Conservation (phyloP, 2,329 filamentous ascomycete genomes). For the Diaporthe eres region DNA sequence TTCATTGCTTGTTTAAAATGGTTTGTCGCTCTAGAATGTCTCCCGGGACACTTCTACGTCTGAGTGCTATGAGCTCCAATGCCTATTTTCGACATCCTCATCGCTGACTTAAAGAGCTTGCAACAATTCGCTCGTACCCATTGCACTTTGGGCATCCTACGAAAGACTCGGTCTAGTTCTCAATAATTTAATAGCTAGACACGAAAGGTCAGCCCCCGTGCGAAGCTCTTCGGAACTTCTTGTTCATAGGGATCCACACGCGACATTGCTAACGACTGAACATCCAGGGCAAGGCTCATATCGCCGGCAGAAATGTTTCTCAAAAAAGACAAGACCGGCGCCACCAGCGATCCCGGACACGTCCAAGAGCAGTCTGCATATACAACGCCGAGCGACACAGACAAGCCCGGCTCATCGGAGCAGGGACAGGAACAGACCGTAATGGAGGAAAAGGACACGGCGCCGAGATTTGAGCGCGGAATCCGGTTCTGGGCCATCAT, state of each 20-base stretch:
- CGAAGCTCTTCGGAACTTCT: neutral
- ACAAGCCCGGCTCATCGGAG: neutral
- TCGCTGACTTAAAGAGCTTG: neutral
- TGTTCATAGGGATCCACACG: neutral
- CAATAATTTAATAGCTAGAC: neutral
- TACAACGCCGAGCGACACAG: neutral
- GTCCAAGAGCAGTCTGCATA: neutral
- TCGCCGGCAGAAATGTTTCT: neutral
- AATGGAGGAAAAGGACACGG: neutral
- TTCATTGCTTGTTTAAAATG: neutral
- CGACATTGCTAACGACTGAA: neutral
- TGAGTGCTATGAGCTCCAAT: neutral
- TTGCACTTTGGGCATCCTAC: neutral
- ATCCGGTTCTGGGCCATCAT: constrained; percentile 14
- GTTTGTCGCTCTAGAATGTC: neutral
- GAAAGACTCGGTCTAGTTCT: neutral
- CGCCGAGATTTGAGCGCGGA: neutral
- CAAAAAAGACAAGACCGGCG: neutral
- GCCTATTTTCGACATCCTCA: neutral
- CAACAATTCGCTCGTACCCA: neutral
- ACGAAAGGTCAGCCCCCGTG: neutral
- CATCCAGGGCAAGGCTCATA: neutral
- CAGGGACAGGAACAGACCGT: neutral
- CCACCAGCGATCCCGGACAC: neutral
- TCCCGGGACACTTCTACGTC: neutral